Base-by-base conservation (phyloP, 1,284 basidiomycete species). In the Marasmius oreades region DNA sequence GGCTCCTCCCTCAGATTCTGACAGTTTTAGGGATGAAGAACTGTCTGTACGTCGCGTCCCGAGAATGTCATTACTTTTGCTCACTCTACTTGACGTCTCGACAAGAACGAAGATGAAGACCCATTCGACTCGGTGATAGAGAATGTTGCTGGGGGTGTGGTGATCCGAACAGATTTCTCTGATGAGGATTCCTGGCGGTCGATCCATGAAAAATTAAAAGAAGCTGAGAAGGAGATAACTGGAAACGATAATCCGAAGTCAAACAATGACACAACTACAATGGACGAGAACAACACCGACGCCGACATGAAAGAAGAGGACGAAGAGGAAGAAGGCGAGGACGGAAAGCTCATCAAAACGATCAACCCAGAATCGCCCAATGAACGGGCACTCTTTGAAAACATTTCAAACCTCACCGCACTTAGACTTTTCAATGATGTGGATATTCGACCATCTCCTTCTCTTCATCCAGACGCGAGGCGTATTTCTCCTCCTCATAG, bases 371-470 rank as follows among this genome's bases (percentile, higher is more conserved):
- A 68, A 23, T 61, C 69, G n/a, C 66, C 73, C 5, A 63, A 75
- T 37, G 73, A 78, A 37, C 76, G 75, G 47, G 62, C 68, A 0
- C 58, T 68, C n/a, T 68, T 88, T 45, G 62, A 70, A 10, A 69
- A 74, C 54, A 76, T 83, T 39, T 88, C 86, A 8, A 91, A 91
- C 64, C 63, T 91, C 46, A 66, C 72, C 1, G 82, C 80, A 10
- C 76, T 91, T 20, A 84, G 86, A n/a, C 70, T 90, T 3, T 72
- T 92, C 63, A 86, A 85, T 67, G 85, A 89, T 60, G 81, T 86
- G 12, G 79, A 82, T 61, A 73, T 87, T 55, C 79, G 84, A 22
- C 73, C 68, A 11, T 73, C 81, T 0, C 84, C 84, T 11, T 53
- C 54, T 6, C 77, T 69, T 10, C 79, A 79, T 36, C 59, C 70